These are phyloP conservation scores for apple (Malus domestica) DNA, from an alignment of 306 rosid genomes.

Conservation along the genomic window ASM211411v1 NC_041793.1:3531001-3531500, in stretches of 20 bases:
- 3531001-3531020: conserved; percentile 97
- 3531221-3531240: conserved; percentile 99
- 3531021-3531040: conserved; percentile 82
- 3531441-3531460: conserved; percentile 79
- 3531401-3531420: conserved; percentile 91
- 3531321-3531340: conserved; percentile 96
- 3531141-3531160: conserved; percentile 88
- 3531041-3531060: conserved; percentile 86
- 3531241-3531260: conserved; percentile 93
- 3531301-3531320: conserved; percentile 99
- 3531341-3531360: conserved; percentile 83
- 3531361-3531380: conserved; percentile 85
- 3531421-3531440: conserved; percentile 86
- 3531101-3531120: conserved; percentile 90
- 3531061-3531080: conserved; percentile 99
- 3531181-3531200: conserved; percentile 79
- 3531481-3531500: conserved; percentile 92
- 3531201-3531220: conserved; percentile 86
- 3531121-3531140: conserved; percentile 97
- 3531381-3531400: conserved; percentile 83
- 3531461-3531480: conserved; percentile 96
- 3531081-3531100: conserved; percentile 80
- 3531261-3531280: conserved; percentile 75
- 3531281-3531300: conserved; percentile 74
- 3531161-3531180: conserved; percentile 70